A percentile compares a stretch with the other conserved stretches of the same genome.
Conservation (phyloP, 2,329 filamentous ascomycete genomes). For the Ophiostoma populinum region DNA sequence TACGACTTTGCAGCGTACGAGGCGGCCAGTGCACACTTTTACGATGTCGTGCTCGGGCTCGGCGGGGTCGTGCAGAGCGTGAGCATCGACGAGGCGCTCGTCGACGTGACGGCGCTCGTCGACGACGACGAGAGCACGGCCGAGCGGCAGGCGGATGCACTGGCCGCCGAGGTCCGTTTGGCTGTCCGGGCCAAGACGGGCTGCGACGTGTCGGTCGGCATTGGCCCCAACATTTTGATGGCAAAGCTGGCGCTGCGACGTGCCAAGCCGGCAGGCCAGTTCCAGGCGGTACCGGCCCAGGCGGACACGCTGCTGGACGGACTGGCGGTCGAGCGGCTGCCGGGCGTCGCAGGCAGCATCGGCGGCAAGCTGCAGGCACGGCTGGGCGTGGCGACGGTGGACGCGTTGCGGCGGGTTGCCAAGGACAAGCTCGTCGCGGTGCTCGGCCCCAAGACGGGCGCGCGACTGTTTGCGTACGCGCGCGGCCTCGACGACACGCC, state of each 20-base stretch:
- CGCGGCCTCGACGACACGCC: constrained; percentile 73
- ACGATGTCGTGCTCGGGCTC: constrained; percentile 61
- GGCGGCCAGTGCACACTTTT: constrained; percentile 75
- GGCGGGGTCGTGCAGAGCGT: constrained; percentile 86
- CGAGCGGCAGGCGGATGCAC: constrained; percentile 49
- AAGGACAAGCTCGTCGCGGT: constrained; percentile 57
- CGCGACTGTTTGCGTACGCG: constrained; percentile 78
- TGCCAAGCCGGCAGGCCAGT: constrained; percentile 88
- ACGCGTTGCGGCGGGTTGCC: constrained; percentile 60
- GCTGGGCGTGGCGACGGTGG: constrained; percentile 64
- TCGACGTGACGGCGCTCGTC: constrained; percentile 64
- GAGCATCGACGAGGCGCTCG: constrained; percentile 84
- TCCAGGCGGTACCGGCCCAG: constrained; percentile 69
- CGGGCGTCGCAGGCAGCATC: constrained; percentile 84
- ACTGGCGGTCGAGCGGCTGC: constrained; percentile 64
- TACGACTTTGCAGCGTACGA: constrained; percentile 96
- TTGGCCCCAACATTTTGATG: constrained; percentile 75
- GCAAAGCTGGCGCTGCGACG: constrained; percentile 82
- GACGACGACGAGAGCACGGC: constrained; percentile 35
- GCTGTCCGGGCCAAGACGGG: constrained; percentile 58
- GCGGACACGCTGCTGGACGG: constrained; percentile 60
- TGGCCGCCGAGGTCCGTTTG: constrained; percentile 50
- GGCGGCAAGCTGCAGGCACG: constrained; percentile 67
- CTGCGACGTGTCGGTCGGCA: constrained; percentile 82
- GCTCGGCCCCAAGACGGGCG: constrained; percentile 82